These are phyloP conservation scores for Arthrinium puccinioides DNA, from an alignment of 2,329 filamentous ascomycete species.

Conservation along the genomic window DNA sequence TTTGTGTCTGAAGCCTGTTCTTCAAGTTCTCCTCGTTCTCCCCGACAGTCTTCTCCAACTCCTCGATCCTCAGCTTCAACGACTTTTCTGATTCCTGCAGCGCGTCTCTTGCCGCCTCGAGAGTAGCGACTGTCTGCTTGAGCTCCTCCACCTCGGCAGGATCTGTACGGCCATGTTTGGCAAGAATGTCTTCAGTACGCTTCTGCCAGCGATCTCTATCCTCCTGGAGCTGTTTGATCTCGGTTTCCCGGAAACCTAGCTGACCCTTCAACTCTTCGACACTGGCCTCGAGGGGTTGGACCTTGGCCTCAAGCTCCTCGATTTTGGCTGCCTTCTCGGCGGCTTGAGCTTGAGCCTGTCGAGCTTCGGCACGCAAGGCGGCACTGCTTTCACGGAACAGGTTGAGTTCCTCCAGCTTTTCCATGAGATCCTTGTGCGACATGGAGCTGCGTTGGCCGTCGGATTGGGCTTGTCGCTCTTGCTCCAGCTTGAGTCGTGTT, in stretches of 20 bases:
- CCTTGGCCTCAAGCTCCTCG: conserved; percentile 63
- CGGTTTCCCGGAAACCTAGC: conserved; percentile 73
- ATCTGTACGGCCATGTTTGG: conserved; percentile 92
- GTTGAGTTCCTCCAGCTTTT: conserved; percentile 92
- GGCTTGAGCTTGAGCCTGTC: conserved; percentile 69
- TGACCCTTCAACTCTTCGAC: conserved; percentile 79
- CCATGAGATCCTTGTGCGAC: conserved; percentile 84
- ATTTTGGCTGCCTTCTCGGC: conserved; percentile 68
- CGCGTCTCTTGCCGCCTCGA: conserved; percentile 59
- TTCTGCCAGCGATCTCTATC: conserved; percentile 95
- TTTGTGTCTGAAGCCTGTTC: conserved; percentile 1
- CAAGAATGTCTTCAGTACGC: conserved; percentile 88
- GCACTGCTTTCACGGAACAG: conserved; percentile 92
- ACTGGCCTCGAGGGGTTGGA: conserved; percentile 75
- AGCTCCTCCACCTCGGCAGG: conserved; percentile 87
- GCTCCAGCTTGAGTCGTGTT: conserved; percentile 77
- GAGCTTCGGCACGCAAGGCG: conserved; percentile 79
- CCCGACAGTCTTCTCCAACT: conserved; percentile 44
- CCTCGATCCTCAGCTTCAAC: conserved; percentile 45
- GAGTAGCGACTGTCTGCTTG: conserved; percentile 64
- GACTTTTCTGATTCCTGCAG: conserved; percentile 42
- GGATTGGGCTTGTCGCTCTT: conserved; percentile 72
- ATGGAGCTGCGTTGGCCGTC: conserved; percentile 67
- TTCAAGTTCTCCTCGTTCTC: conserved; percentile 36
- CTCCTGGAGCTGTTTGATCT: conserved; percentile 81